These are phyloP conservation scores for Shiraia bambusicola DNA, from an alignment of 2,329 filamentous ascomycete species.

Conservation along the genomic window DNA sequence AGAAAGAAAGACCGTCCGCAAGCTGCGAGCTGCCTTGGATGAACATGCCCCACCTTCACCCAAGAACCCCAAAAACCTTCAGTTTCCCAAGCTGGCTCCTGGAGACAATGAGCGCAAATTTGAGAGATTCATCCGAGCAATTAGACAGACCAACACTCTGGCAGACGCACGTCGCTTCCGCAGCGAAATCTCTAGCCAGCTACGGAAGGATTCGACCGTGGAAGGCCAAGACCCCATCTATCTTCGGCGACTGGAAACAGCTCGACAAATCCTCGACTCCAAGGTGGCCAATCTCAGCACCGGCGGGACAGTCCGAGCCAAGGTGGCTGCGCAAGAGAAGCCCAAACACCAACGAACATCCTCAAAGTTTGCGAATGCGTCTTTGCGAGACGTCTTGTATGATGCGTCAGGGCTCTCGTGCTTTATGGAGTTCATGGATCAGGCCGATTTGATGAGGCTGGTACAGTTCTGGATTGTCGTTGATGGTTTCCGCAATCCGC, in stretches of 20 bases:
- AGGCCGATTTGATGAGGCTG: slow-evolving; percentile 78
- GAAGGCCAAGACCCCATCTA: slow-evolving; percentile 84
- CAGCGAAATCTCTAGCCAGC: slow-evolving; percentile 87
- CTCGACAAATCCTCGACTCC: slow-evolving; percentile 85
- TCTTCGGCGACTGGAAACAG: slow-evolving; percentile 84
- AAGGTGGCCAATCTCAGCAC: slow-evolving; percentile 79
- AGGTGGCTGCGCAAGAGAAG: slow-evolving; percentile 44
- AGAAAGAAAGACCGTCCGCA: slow-evolving; percentile 91
- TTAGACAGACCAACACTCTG: slow-evolving; percentile 84
- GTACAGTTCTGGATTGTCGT: slow-evolving; percentile 99
- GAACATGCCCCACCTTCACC: slow-evolving; percentile 86
- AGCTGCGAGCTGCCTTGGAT: slow-evolving; percentile 86
- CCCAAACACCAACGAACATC: slow-evolving; percentile 46
- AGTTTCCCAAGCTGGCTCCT: slow-evolving; percentile 76
- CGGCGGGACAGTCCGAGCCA: slow-evolving; percentile 55
- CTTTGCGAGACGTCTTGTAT: slow-evolving; percentile 81
- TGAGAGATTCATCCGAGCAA: slow-evolving; percentile 88
- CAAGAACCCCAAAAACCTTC: slow-evolving; percentile 62
- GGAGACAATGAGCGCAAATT: slow-evolving; percentile 90
- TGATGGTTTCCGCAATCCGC: slow-evolving; percentile 89
- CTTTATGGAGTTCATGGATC: slow-evolving; percentile 99
- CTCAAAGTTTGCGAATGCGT: slow-evolving; percentile 72
- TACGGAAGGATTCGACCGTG: slow-evolving; percentile 78
- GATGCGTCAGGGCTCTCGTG: slow-evolving; percentile 91
- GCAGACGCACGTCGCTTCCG: slow-evolving; percentile 91